These are phyloP conservation scores for Backusella westeae DNA, from an alignment of 192 early-diverging fungal species.

Conservation along the genomic window DNA sequence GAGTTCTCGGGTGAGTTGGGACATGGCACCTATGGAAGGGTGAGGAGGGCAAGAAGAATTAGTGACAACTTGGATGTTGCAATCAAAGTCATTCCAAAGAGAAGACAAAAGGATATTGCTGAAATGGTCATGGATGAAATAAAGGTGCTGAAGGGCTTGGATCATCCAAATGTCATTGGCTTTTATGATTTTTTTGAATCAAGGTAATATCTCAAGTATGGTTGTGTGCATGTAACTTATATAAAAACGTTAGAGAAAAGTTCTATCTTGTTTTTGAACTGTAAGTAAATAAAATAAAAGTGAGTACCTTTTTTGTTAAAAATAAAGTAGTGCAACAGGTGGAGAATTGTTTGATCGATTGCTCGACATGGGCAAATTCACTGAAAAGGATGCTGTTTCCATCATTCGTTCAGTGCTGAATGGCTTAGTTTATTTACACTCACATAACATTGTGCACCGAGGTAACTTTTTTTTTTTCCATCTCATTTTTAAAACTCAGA, in stretches of 20 bases:
- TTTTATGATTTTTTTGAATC: slow-evolving; percentile 73
- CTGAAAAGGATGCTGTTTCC: slow-evolving; percentile 77
- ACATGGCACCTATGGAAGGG: slow-evolving; percentile 67
- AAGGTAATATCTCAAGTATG: slow-evolving; percentile 10
- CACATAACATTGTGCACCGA: slow-evolving; percentile 83
- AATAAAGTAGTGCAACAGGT: slow-evolving; percentile 56
- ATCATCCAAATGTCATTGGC: slow-evolving; percentile 88
- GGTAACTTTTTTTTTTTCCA: slow-evolving; percentile 36
- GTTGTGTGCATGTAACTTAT: neutral
- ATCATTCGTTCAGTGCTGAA: slow-evolving; percentile 73
- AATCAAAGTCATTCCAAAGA: slow-evolving; percentile 91
- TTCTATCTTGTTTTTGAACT: slow-evolving; percentile 77
- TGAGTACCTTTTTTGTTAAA: neutral
- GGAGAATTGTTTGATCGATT: slow-evolving; percentile 90
- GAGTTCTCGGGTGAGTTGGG: slow-evolving; percentile 55
- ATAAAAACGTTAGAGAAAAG: slow-evolving; percentile 50
- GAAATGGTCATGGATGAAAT: slow-evolving; percentile 92
- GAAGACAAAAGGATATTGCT: slow-evolving; percentile 72
- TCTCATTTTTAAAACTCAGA: neutral
- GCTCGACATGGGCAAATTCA: slow-evolving; percentile 71
- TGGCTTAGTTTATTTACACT: slow-evolving; percentile 85
- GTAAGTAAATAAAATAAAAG: slow-evolving; percentile 31
- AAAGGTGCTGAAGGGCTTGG: slow-evolving; percentile 75
- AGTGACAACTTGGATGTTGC: slow-evolving; percentile 77
- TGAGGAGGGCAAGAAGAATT: slow-evolving; percentile 58